Conservation (phyloP, 495 filamentous ascomycete species). For the Cudoniella acicularis region DNA sequence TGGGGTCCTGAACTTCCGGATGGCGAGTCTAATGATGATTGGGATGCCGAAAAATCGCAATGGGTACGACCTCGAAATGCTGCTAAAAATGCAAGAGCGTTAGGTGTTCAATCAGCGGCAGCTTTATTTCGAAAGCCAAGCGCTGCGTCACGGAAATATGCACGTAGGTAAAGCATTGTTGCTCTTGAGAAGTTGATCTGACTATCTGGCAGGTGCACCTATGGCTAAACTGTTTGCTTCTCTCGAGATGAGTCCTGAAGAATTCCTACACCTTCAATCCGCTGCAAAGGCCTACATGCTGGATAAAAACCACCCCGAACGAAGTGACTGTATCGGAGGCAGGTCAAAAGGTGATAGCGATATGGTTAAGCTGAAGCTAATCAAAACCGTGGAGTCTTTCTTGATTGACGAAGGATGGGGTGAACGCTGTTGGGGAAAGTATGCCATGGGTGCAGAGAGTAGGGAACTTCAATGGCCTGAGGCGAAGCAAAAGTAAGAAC, state of each 20-base stretch:
- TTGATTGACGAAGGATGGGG: constrained; percentile 53
- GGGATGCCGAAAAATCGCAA: not conserved
- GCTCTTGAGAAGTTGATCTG: not conserved
- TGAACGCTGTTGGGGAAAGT: constrained; percentile 51
- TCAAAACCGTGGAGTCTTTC: constrained; percentile 56
- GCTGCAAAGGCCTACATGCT: constrained; percentile 62
- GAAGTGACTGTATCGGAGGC: constrained; percentile 56
- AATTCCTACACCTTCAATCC: constrained; percentile 56
- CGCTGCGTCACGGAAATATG: constrained; percentile 51
- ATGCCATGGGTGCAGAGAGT: constrained; percentile 26
- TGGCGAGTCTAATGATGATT: constrained; percentile 7
- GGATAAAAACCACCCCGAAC: constrained; percentile 50
- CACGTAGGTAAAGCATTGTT: constrained; percentile 29
- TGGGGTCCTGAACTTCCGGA: constrained; percentile 9
- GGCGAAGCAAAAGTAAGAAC: constrained; percentile 40
- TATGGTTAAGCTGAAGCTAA: constrained; percentile 58
- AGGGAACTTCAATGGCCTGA: constrained; percentile 54
- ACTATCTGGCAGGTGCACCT: constrained; percentile 35
- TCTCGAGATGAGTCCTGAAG: constrained; percentile 53
- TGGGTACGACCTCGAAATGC: constrained; percentile 1
- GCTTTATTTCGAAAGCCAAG: constrained; percentile 55
- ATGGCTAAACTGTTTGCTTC: constrained; percentile 60
- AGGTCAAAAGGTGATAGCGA: constrained; percentile 57
- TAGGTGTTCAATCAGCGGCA: constrained; percentile 54
- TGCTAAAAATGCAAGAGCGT: constrained; percentile 38